Evolutionary conservation across 805 yeast species (phyloP), one percentile per base, ranked within the genome.

Genomic region (Metschnikowia reukaufii): DNA sequence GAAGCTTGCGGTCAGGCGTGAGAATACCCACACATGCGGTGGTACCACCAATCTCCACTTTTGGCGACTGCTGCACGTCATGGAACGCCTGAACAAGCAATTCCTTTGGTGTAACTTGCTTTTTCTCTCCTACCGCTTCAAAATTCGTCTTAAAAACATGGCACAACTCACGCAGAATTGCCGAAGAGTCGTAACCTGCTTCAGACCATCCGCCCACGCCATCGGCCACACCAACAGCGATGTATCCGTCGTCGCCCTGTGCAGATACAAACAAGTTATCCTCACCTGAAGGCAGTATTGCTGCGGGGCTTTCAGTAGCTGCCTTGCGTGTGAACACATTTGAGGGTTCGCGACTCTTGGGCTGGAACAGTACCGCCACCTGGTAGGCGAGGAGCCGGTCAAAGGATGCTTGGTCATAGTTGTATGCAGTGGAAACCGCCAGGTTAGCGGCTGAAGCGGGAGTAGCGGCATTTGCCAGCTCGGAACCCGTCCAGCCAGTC

Each of bases 151-250:
- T 73, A 60, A 88, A 73, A 3, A 79, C 71, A 5, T 67, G 67
- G 54, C 96, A 85, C 33, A 92, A 68, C 57, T 88, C 94, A 55
- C 95, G 75, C 34, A 94, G 83, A 49, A 92, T 87, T 6, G 92
- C 92, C 48, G 89, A 79, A 1, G 96, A 87, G 63, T 92, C 97
- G 58, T 82, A 86, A 0, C 97, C 97, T 39, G 87, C 84, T 50
- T 88, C 94, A 1, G 87, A 79, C 97, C 98, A 92, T 3, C 98
- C 98, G 13, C 98, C 98, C 4, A 94, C 98, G 12, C 99, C 99
- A 67, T 92, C 99, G 5, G 97, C 86, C 3, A 87, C 94, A 18
- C 92, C 95, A n/a, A 83, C 74, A 4, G 85, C 79, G 0, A 84
- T 51, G 23, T 65, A 66, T 2, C 76, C 73, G 41, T 68, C 67